Evolutionary conservation across 768 basidiomycete genomes (phyloP).

Genomic region (Basidioascus undulatus): DNA sequence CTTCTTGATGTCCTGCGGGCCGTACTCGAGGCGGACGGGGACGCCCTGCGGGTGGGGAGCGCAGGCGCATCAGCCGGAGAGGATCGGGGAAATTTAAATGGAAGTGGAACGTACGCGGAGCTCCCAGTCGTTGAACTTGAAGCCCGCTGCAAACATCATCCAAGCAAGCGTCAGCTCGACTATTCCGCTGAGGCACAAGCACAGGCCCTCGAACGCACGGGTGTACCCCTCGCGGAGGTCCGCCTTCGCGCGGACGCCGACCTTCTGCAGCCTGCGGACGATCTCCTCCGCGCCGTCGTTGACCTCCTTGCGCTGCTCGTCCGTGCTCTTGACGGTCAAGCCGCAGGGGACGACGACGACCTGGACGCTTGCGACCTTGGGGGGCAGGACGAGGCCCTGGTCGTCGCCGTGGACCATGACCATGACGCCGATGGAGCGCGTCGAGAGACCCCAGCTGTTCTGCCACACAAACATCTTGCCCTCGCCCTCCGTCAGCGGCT

Average conservation of each 20-base stretch:
- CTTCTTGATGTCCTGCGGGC: slow-evolving; percentile 71
- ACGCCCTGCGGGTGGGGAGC: slow-evolving; percentile 44
- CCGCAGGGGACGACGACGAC: slow-evolving; percentile 82
- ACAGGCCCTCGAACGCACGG: too few species aligned
- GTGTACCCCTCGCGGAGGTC: slow-evolving; percentile 91
- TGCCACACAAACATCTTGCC: slow-evolving; percentile 74
- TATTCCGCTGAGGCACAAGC: too few species aligned
- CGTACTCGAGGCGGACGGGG: slow-evolving; percentile 87
- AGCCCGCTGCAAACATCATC: too few species aligned
- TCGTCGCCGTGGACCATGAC: slow-evolving; percentile 99
- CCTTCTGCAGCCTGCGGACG: slow-evolving; percentile 39
- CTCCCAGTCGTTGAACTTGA: slow-evolving; percentile 99
- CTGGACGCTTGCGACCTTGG: slow-evolving; percentile 79
- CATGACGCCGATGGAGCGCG: slow-evolving; percentile 93
- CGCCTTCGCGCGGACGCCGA: slow-evolving; percentile 58
- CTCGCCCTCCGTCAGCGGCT: too few species aligned
- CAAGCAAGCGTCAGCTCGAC: too few species aligned
- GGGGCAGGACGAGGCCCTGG: slow-evolving; percentile 90
- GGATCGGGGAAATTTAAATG: slow-evolving; percentile 1
- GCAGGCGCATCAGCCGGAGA: too few species aligned
- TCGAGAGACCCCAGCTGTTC: slow-evolving; percentile 94
- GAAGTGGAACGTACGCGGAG: slow-evolving; percentile 39
- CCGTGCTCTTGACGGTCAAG: slow-evolving; percentile 54
- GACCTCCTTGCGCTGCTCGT: slow-evolving; percentile 34
- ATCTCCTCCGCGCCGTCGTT: slow-evolving; percentile 55